Evolutionary conservation across 805 yeast species (phyloP), one percentile per base, ranked within the genome.

Genomic region (Candida andamanensis): DNA sequence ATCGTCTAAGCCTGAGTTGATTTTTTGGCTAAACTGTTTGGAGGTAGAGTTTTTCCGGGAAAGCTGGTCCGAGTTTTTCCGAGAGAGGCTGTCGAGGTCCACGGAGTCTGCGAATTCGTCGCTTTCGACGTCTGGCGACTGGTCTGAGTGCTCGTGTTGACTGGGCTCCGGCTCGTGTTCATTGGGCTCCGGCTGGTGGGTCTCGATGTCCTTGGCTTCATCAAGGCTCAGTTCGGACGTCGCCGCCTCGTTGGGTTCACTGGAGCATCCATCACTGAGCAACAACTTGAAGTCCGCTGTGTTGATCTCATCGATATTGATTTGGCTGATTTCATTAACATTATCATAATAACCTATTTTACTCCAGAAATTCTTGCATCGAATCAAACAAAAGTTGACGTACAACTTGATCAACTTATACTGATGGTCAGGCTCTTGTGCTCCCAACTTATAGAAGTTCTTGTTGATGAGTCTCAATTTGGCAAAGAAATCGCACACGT

Each of bases 281-380:
- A 49, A 40, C 7, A 37, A 22, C 28, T 33, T 35, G 37, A 55
- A 53, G 8, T 46, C 42, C 15, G 48, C 51, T 8, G 41, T 33
- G 24, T 42, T 32, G 6, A 54, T 36, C 14, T 53, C 58, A 30
- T 53, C 58, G 5, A 55, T 29, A 32, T 54, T 52, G 6, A 50
- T 28, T 23, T 52, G 53, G 30, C 52, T 49, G 9, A 59, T 41
- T 36, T 59, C 64, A 24, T 58, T 63, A 5, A 57, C 62, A 24
- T 67, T 52, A 36, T 80, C 84, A 89, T 90, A 83, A 18, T 78
- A 69, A 5, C 97, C 97, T 15, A 80, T 55, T 41, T 85, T 77
- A 6, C 94, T 68, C 90, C 95, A 90, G 58, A 81, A 85, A 42
- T 89, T 65, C 49, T 81, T 80, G 25, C 75, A 73, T 33, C 95